Conservation (phyloP, 352 stramenopile species). For the Phytophthora vignae region DNA sequence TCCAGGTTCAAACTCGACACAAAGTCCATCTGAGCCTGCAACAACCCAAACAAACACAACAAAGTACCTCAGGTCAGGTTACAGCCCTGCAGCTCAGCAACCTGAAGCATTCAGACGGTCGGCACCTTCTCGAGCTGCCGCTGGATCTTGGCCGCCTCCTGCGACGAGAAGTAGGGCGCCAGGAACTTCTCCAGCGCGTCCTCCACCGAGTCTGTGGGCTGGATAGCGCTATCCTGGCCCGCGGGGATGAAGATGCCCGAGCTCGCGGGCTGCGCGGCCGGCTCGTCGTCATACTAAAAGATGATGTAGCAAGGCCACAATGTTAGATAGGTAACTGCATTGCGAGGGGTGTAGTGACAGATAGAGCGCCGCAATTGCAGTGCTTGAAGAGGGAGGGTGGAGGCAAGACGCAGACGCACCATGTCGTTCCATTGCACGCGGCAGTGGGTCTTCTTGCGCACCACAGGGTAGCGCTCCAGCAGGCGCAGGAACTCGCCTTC, state of each 20-base stretch:
- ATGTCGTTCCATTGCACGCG: constrained; percentile 85
- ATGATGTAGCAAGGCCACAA: background rate
- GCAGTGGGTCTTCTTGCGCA: constrained; percentile 81
- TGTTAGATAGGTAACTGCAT: background rate
- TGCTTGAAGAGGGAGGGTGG: background rate
- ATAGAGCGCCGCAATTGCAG: background rate
- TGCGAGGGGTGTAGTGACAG: background rate
- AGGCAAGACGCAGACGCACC: constrained; percentile 33
- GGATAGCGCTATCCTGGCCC: constrained; percentile 41
- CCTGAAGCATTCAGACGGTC: background rate
- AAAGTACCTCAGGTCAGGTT: constrained; percentile 5
- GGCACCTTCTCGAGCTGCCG: constrained; percentile 69
- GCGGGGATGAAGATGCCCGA: constrained; percentile 35
- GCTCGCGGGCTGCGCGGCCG: constrained; percentile 13
- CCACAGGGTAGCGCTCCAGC: constrained; percentile 78
- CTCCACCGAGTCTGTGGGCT: constrained; percentile 47
- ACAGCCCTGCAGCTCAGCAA: background rate
- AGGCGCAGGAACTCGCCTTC: constrained; percentile 71
- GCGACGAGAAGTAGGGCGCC: constrained; percentile 64
- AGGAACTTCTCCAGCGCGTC: constrained; percentile 74
- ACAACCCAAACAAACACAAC: background rate
- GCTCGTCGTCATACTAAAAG: constrained; percentile 37
- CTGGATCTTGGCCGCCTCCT: constrained; percentile 66
- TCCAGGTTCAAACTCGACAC: constrained; percentile 67
- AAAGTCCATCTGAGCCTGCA: constrained; percentile 62